Base-by-base conservation (phyloP, 768 basidiomycete genomes). In the Mycena vitilis region DNA sequence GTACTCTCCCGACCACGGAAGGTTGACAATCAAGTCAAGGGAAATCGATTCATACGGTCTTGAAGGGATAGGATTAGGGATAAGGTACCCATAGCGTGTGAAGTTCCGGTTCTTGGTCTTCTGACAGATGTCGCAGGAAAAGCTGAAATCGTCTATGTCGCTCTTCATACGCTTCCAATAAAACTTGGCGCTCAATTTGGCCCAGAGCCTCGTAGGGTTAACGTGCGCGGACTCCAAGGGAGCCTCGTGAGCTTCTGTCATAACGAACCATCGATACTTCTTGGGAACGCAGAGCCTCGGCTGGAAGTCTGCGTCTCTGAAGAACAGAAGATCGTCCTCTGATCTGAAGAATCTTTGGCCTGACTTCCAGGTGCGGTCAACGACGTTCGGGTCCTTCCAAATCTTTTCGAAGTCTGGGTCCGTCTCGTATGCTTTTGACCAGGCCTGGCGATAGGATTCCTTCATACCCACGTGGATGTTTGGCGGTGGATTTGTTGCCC, bases 11-110 rank as follows among this genome's bases (percentile, higher is more conserved):
- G 72, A 76, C 2, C 36, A 13, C 0, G 76, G 76, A 5, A 78
- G 71, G n/a, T 77, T 70, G 15, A 70, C 74, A 11, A 80, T 73
- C 34, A 76, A 72, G 49, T 78, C 77, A 60, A 78, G 71, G 0
- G 64, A 67, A 7, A 78, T 74, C 4, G 68, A 61, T 53, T 65
- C 45, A 68, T 74, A 77, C 8, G 74, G 77, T 1, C 58, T 40
- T 0, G 25, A 2, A 3, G 74, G 77, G 9, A 76, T 60, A 44
- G 65, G 60, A 66, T 81, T 61, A 45, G 74, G 74, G 53, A 74
- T 56, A 53, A 81, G 62, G 11, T 68, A 52, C 2, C 70, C 66
- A 12, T 37, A 69, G 10, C 36, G 10, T 2, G 37, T 51, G 59
- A 60, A 60, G 15, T 49, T 60, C 15, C 59, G 1, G 1, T 34